phyloP scores from a whole-genome alignment of 495 filamentous ascomycete genomes.

The Bryoglossum gracile region DNA sequence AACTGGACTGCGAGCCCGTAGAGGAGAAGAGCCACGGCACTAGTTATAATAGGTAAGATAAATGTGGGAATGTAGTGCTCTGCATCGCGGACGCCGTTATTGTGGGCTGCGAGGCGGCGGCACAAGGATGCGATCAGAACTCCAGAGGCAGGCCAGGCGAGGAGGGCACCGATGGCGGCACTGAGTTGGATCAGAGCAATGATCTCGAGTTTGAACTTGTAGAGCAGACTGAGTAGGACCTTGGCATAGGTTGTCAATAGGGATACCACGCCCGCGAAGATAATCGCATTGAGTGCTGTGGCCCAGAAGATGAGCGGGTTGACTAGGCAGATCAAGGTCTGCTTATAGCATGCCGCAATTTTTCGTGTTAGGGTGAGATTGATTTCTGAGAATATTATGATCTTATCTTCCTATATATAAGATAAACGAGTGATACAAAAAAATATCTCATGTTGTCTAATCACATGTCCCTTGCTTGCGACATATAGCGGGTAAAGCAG shows the following conservation, averaged over 20 bases:
- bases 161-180: slow-evolving; percentile 2
- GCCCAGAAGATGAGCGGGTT: slow-evolving; percentile 11
- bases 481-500: too few species aligned
- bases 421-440: too few species aligned
- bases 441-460: too few species aligned
- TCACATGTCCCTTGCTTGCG: too few species aligned
- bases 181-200: slow-evolving; percentile 6
- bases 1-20: slow-evolving; percentile 1
- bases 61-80: slow-evolving; percentile 10
- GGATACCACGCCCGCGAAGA: slow-evolving; percentile 7
- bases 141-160: slow-evolving; percentile 9
- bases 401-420: too few species aligned
- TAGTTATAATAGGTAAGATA: slow-evolving; percentile 4
- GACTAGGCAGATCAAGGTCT: neutral
- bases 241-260: neutral
- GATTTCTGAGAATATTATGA: too few species aligned
- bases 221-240: neutral
- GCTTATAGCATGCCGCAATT: too few species aligned
- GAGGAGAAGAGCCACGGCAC: slow-evolving; percentile 1
- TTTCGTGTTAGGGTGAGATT: too few species aligned
- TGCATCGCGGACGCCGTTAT: slow-evolving; percentile 6
- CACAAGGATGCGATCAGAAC: neutral
- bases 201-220: neutral
- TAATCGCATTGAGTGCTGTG: slow-evolving; percentile 3
- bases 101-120: neutral